phyloP scores from a whole-genome alignment of 225 moss, liverwort and hornwort species.

The Pseudisothecium myosuroides region DNA sequence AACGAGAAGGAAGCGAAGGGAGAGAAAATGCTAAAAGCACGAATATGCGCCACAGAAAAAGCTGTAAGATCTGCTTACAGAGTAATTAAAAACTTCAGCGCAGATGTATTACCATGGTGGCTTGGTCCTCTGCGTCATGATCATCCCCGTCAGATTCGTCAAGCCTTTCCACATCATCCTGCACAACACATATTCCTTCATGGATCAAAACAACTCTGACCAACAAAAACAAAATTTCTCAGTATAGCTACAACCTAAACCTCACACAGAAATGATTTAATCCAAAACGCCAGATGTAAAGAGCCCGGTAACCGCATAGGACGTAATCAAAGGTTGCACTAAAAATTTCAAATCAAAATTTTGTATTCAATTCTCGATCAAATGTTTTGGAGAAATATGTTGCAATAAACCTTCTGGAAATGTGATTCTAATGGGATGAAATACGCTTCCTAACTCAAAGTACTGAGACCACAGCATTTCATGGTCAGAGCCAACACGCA shows the following conservation, averaged over 20 bases:
- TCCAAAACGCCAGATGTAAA: neutral
- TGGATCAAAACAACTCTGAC: neutral
- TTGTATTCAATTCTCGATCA: neutral
- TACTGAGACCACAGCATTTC: neutral
- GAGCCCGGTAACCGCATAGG: neutral
- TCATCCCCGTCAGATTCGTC: constrained; percentile 1
- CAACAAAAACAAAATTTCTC: neutral
- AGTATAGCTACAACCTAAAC: neutral
- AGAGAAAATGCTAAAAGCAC: neutral
- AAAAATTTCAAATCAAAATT: neutral
- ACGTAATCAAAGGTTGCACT: neutral
- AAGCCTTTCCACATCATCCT: constrained; percentile 3
- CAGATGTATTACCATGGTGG: constrained; percentile 13
- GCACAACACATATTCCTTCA: neutral
- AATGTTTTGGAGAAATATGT: neutral
- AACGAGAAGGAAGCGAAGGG: neutral
- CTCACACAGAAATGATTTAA: neutral
- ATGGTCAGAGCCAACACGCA: neutral
- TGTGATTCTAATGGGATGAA: neutral
- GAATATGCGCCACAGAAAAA: neutral
- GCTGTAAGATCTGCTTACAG: neutral
- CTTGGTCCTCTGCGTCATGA: constrained; percentile 18
- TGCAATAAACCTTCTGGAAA: neutral
- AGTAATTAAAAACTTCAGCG: neutral
- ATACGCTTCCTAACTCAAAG: neutral